Evolutionary conservation across 805 yeast genomes (phyloP).

Genomic region (Schizosaccharomyces cryophilus): DNA sequence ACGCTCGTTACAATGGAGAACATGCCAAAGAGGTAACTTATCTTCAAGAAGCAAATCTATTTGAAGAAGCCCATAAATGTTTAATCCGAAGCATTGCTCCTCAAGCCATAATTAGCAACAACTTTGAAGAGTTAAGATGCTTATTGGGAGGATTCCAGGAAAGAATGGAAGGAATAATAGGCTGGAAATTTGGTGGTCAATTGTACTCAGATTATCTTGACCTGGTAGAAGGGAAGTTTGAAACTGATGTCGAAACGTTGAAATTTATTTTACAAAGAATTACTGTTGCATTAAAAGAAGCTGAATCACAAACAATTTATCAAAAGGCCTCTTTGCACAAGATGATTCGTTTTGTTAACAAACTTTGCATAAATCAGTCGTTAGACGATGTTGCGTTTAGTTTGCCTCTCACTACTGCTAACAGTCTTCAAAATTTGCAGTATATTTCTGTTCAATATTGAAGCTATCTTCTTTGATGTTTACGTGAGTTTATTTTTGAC

Average conservation of each 20-base stretch:
- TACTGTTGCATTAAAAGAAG: not conserved
- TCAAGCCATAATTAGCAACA: constrained; percentile 29
- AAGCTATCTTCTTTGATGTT: not conserved
- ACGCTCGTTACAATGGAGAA: constrained; percentile 25
- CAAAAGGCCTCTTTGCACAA: not conserved
- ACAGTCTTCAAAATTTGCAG: not conserved
- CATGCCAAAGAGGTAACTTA: constrained; percentile 35
- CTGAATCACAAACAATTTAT: not conserved
- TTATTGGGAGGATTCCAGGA: constrained; percentile 10
- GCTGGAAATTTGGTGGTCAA: constrained; percentile 16
- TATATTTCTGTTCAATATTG: not conserved
- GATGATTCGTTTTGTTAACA: not conserved
- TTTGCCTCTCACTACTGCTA: not conserved
- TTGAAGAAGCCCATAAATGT: constrained; percentile 38
- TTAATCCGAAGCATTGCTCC: constrained; percentile 48
- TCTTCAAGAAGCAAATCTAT: constrained; percentile 33
- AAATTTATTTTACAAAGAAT: not conserved
- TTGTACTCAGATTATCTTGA: constrained; percentile 15
- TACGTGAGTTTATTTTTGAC: not conserved
- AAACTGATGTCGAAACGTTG: not conserved
- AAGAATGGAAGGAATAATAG: constrained; percentile 7
- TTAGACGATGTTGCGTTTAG: not conserved
- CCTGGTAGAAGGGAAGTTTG: constrained; percentile 3
- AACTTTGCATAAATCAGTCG: not conserved
- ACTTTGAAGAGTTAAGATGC: constrained; percentile 8